Evolutionary conservation across 1,284 basidiomycete species (phyloP).

Genomic region (Testicularia cyperi): DNA sequence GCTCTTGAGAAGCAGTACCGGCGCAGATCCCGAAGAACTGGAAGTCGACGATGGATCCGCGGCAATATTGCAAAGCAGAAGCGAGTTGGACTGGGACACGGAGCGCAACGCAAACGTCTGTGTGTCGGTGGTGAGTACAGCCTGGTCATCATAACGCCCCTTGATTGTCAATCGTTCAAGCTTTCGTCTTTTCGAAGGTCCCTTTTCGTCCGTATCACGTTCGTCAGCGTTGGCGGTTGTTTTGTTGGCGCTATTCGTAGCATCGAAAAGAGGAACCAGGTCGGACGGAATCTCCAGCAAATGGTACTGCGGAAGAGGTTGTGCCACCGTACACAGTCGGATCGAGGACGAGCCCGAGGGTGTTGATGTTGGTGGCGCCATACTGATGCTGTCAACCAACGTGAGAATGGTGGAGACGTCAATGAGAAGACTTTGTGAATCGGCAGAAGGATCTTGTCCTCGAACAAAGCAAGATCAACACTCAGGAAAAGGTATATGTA

Average conservation of each 20-base stretch:
- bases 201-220: constrained; percentile 2
- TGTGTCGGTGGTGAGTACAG: constrained; percentile 46
- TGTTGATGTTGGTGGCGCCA: constrained; percentile 2
- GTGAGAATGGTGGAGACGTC: background rate
- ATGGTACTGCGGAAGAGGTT: constrained; percentile 26
- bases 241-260: constrained; percentile 3
- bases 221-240: background rate
- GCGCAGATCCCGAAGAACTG: background rate
- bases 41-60: constrained; percentile 1
- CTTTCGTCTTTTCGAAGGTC: constrained; percentile 23
- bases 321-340: constrained; percentile 14
- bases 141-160: constrained; percentile 50
- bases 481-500: too few relatives aligned
- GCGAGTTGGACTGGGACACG: constrained; percentile 52
- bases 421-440: background rate
- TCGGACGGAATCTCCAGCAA: constrained; percentile 45
- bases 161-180: constrained; percentile 45
- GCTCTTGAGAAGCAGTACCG: constrained; percentile 29
- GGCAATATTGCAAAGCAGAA: constrained; percentile 45
- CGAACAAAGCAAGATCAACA: too few relatives aligned
- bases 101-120: constrained; percentile 50
- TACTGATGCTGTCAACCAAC: background rate
- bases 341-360: constrained; percentile 23
- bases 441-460: too few relatives aligned
- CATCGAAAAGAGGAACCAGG: constrained; percentile 30